Conservation (phyloP, 2,329 filamentous ascomycete genomes). For the Cordyceps militaris region DNA sequence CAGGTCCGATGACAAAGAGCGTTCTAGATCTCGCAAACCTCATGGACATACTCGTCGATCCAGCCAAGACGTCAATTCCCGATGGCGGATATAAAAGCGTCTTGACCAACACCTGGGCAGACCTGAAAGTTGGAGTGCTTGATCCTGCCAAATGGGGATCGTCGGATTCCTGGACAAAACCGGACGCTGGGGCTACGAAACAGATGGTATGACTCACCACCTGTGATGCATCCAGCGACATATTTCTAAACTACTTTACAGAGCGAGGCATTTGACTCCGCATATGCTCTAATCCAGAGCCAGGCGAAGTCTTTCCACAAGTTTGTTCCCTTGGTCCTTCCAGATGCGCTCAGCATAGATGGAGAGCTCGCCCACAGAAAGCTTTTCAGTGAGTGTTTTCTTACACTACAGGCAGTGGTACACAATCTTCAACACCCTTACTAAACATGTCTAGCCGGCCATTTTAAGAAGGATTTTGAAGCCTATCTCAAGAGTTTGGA, state of each 20-base stretch:
- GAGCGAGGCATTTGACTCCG: neutral
- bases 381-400: neutral
- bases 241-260: neutral
- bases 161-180: too few relatives aligned
- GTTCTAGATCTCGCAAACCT: neutral
- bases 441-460: neutral
- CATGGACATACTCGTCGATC: slow-evolving; percentile 10
- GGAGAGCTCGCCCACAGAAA: neutral
- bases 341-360: neutral
- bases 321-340: neutral
- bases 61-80: neutral
- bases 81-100: too few relatives aligned
- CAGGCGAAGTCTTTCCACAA: slow-evolving; percentile 3
- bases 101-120: too few relatives aligned
- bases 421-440: neutral
- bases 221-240: neutral
- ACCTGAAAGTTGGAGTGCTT: too few relatives aligned
- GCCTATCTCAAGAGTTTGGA: slow-evolving; percentile 10
- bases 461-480: slow-evolving; percentile 7
- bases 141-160: too few relatives aligned
- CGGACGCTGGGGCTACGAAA: too few relatives aligned
- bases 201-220: neutral
- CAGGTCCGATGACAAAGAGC: slow-evolving; percentile 11
- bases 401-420: neutral
- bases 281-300: neutral